Percentiles rank a stretch among this genome's conserved stretches.
Conservation (phyloP, 2,329 filamentous ascomycete species). For the Dothidotthia symphoricarpi region DNA sequence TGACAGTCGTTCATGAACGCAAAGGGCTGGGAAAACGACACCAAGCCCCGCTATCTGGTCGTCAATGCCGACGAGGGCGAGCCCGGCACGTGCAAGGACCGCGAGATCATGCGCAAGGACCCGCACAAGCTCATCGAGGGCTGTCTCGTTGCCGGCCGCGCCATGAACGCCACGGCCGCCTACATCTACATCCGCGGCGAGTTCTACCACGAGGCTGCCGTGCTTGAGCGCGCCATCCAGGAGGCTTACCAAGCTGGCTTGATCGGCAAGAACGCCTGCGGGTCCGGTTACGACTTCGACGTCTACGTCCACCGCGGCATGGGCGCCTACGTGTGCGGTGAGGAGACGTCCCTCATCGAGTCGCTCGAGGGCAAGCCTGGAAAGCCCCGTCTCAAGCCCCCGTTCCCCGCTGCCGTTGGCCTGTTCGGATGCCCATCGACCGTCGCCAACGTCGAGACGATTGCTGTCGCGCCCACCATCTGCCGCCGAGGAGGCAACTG, state of each 20-base stretch:
- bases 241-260: constrained; percentile 93
- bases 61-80: constrained; percentile 99
- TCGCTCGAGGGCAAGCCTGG: constrained; percentile 97
- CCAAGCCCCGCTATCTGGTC: constrained; percentile 90
- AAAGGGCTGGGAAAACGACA: constrained; percentile 99
- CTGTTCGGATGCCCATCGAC: constrained; percentile 97
- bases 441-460: constrained; percentile 95
- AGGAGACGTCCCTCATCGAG: constrained; percentile 97
- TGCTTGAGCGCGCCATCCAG: constrained; percentile 93
- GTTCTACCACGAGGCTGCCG: constrained; percentile 92
- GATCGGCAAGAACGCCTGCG: constrained; percentile 98
- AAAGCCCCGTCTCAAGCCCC: constrained; percentile 97
- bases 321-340: constrained; percentile 96
- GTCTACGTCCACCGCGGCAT: constrained; percentile 95
- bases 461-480: constrained; percentile 94
- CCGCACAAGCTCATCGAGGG: constrained; percentile 98
- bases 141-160: constrained; percentile 89
- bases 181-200: constrained; percentile 99
- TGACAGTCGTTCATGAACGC: constrained; percentile 97
- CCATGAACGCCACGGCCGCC: constrained; percentile 97
- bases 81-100: constrained; percentile 98
- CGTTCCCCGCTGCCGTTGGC: constrained; percentile 95
- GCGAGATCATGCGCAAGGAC: constrained; percentile 99
- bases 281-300: constrained; percentile 95
- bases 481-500: constrained; percentile 86